Evolutionary conservation across 192 early-diverging fungal species (phyloP).

Genomic region (Rhizoclosmatium globosum): DNA sequence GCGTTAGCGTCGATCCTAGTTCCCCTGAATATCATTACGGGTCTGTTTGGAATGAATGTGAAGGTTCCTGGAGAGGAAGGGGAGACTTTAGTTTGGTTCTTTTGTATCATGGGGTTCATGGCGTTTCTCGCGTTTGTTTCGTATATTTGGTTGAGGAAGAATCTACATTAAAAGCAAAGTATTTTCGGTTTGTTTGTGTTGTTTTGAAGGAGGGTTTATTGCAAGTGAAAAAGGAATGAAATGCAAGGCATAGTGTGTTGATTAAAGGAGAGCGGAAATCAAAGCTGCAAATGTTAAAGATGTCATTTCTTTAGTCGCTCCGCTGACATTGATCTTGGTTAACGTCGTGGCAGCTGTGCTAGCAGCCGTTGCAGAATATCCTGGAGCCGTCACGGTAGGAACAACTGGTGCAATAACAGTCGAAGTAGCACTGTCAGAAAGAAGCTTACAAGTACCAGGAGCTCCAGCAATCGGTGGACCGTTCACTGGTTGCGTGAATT

Average conservation of each 20-base stretch:
- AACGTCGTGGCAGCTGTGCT: neutral
- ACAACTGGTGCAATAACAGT: too few relatives aligned
- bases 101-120: constrained; percentile 49
- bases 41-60: constrained; percentile 61
- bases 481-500: too few relatives aligned
- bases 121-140: constrained; percentile 26
- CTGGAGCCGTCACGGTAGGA: neutral
- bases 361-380: neutral
- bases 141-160: neutral
- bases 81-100: constrained; percentile 54
- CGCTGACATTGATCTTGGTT: too few relatives aligned
- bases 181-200: neutral
- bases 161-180: neutral
- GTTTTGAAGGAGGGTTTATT: neutral
- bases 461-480: too few relatives aligned
- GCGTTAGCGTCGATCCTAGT: constrained; percentile 88
- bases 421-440: too few relatives aligned
- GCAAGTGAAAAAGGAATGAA: neutral
- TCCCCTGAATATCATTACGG: constrained; percentile 88
- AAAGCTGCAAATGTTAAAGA: neutral
- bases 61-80: constrained; percentile 56
- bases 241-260: neutral
- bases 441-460: too few relatives aligned
- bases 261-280: neutral
- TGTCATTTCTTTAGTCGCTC: neutral